A percentile compares a stretch with the other conserved stretches of the same genome.
These are phyloP conservation scores for Aspergillus pseudoterreus DNA, from an alignment of 2,329 filamentous ascomycete species.

Conservation along the genomic window DNA sequence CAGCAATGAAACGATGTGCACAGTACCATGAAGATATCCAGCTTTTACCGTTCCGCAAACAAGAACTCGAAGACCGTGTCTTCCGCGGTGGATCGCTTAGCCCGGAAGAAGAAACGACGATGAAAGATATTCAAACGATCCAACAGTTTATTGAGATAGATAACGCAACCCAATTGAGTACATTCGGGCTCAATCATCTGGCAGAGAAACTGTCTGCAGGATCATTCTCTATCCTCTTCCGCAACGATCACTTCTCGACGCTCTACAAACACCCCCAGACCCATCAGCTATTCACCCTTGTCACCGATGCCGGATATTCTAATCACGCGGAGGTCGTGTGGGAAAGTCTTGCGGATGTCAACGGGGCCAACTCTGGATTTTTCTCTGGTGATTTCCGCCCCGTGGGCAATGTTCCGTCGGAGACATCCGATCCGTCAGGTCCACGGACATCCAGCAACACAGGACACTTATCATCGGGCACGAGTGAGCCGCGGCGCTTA, in stretches of 20 bases:
- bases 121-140: constrained; percentile 80
- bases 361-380: constrained; percentile 75
- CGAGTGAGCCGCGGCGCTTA: constrained; percentile 15
- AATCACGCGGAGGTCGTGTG: constrained; percentile 88
- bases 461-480: neutral
- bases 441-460: constrained; percentile 25
- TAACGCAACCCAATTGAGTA: constrained; percentile 83
- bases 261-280: constrained; percentile 83
- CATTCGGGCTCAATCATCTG: constrained; percentile 73
- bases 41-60: constrained; percentile 80
- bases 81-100: constrained; percentile 58
- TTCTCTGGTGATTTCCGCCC: constrained; percentile 86
- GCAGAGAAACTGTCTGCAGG: constrained; percentile 68
- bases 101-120: constrained; percentile 69
- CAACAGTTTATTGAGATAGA: constrained; percentile 70
- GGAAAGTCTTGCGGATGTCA: constrained; percentile 89
- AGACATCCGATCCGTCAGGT: constrained; percentile 25
- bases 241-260: constrained; percentile 96
- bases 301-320: constrained; percentile 90
- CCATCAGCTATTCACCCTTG: constrained; percentile 71
- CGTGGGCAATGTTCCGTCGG: constrained; percentile 59
- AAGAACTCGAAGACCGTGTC: constrained; percentile 81
- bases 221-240: constrained; percentile 83
- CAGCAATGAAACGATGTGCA: constrained; percentile 69
- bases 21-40: constrained; percentile 89